A percentile compares a stretch with the other conserved stretches of the same genome.
phyloP scores from a whole-genome alignment of 2,329 filamentous ascomycete genomes.

The Amesomyces nigricolor region DNA sequence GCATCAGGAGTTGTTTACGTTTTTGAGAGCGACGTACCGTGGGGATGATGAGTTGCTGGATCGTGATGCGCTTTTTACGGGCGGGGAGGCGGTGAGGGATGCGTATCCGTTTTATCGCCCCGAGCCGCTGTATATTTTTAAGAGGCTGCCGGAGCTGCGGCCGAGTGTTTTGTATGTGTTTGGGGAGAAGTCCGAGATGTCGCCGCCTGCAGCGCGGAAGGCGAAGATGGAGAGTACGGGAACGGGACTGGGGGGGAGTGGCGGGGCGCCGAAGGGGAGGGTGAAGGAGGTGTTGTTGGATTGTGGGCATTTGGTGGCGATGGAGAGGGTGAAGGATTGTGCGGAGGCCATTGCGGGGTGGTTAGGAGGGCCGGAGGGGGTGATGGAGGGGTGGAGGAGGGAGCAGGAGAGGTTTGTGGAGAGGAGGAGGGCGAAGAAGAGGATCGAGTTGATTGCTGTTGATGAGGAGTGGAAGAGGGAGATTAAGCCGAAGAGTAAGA shows the following conservation, averaged over 20 bases:
- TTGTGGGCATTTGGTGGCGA: conserved; percentile 74
- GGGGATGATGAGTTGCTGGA: conserved; percentile 36
- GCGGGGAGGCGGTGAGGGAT: conserved; percentile 39
- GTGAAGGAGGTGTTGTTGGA: conserved; percentile 62
- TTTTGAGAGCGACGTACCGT: conserved; percentile 52
- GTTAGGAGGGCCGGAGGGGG: conserved; percentile 43
- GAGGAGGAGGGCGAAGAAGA: conserved; percentile 41
- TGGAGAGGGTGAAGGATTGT: conserved; percentile 66
- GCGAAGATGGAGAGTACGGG: conserved; percentile 62
- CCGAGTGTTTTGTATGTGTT: conserved; percentile 66
- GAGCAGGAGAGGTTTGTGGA: conserved; percentile 52
- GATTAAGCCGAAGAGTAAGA: conserved; percentile 14
- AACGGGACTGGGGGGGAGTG: conserved; percentile 59
- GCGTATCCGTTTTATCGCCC: conserved; percentile 60
- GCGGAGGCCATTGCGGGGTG: conserved; percentile 56
- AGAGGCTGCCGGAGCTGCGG: conserved; percentile 53
- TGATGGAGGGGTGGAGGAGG: conserved; percentile 47
- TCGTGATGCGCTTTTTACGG: conserved; percentile 29
- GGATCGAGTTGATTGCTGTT: conserved; percentile 51
- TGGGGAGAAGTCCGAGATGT: conserved; percentile 55
- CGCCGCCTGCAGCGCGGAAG: conserved; percentile 42
- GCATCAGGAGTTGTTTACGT: conserved; percentile 82
- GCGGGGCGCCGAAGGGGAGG: conserved; percentile 56
- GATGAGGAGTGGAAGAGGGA: conserved; percentile 44
- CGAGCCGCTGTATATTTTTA: conserved; percentile 54